Conservation (phyloP, 2,329 filamentous ascomycete species). For the Davidsoniella eucalypti region DNA sequence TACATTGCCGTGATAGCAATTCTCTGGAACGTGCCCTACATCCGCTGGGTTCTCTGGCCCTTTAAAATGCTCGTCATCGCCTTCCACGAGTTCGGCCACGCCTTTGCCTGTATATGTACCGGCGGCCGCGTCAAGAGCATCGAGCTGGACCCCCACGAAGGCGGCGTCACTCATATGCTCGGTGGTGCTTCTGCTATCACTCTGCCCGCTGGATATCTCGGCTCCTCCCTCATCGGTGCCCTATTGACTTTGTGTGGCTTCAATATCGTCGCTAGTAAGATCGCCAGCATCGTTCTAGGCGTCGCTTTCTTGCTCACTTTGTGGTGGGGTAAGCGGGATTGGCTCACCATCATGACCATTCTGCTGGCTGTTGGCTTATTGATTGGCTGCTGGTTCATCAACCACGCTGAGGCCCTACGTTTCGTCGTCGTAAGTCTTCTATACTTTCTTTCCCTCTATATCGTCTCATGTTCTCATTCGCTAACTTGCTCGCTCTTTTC, state of each 20-base stretch:
- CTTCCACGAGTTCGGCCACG: constrained; percentile 68
- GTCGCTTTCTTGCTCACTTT: constrained; percentile 63
- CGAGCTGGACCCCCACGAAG: constrained; percentile 38
- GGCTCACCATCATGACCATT: constrained; percentile 58
- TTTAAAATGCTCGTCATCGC: constrained; percentile 82
- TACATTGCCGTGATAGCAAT: constrained; percentile 61
- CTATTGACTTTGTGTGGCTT: constrained; percentile 67
- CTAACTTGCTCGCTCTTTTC: background rate
- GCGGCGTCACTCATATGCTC: constrained; percentile 62
- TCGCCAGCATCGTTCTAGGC: constrained; percentile 57
- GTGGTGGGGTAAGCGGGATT: constrained; percentile 68
- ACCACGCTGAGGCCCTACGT: constrained; percentile 54
- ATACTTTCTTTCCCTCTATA: background rate
- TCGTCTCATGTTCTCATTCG: too few relatives aligned
- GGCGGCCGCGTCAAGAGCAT: constrained; percentile 61
- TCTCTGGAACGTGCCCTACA: constrained; percentile 63
- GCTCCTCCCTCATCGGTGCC: constrained; percentile 60
- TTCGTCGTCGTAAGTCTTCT: constrained; percentile 44
- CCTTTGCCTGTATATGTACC: constrained; percentile 53
- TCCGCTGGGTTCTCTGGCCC: constrained; percentile 61
- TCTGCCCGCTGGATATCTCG: constrained; percentile 62
- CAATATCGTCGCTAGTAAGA: constrained; percentile 63
- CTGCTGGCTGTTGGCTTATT: constrained; percentile 53
- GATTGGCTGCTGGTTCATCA: constrained; percentile 65
- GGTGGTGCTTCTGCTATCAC: constrained; percentile 56